A percentile compares a stretch with the other conserved stretches of the same genome.
These are phyloP conservation scores for Russula compacta DNA, from an alignment of 768 basidiomycete genomes.

Conservation along the genomic window DNA sequence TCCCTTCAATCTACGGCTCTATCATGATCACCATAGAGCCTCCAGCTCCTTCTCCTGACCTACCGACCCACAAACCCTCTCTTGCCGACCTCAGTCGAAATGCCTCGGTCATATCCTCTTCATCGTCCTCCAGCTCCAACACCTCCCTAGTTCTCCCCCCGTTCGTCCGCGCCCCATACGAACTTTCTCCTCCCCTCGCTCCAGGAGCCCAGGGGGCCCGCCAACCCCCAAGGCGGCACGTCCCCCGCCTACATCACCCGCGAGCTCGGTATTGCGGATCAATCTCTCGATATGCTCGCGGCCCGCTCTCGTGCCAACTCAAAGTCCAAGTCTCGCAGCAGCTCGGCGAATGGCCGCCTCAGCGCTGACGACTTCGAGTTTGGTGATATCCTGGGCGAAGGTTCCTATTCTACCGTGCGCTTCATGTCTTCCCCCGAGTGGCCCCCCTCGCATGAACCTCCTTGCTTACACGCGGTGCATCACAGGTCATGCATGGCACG, in stretches of 20 bases:
- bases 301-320: constrained; percentile 26
- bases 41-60: constrained; percentile 28
- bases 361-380: constrained; percentile 63
- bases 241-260: constrained; percentile 52
- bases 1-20: not conserved
- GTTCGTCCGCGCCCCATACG: constrained; percentile 45
- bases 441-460: not conserved
- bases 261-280: constrained; percentile 40
- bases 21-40: constrained; percentile 33
- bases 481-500: constrained; percentile 50
- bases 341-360: constrained; percentile 36
- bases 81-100: constrained; percentile 67
- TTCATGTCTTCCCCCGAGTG: not conserved
- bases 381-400: constrained; percentile 66
- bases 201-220: constrained; percentile 41
- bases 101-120: constrained; percentile 65
- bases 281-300: constrained; percentile 10
- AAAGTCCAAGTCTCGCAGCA: constrained; percentile 35
- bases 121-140: constrained; percentile 38
- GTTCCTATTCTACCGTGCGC: constrained; percentile 74
- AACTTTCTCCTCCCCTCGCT: constrained; percentile 56
- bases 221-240: constrained; percentile 28
- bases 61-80: constrained; percentile 25
- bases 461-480: constrained; percentile 11
- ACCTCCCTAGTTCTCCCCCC: constrained; percentile 31